Evolutionary conservation across 768 basidiomycete genomes (phyloP), one percentile per base, ranked within the genome.

Genomic region (Cystobasidium ongulense): DNA sequence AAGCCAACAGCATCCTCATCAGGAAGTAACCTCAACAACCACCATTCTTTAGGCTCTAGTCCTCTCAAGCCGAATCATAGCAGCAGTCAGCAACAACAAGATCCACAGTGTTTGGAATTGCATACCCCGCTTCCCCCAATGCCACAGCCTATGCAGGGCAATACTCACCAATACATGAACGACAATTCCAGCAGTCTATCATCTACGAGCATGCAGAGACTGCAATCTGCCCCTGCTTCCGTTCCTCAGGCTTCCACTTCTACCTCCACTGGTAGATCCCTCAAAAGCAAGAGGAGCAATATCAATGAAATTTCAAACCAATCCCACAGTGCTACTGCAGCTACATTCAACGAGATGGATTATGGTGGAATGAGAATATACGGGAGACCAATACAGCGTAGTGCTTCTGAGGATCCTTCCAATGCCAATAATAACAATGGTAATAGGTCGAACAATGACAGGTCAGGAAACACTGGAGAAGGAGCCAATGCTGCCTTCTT

Each of bases 401-500:
- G 68, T 43, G 21, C 7, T 38, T 59, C 50, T 54, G 53, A 35
- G 36, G 68, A 59, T 59, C 53, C 68, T 21, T 39, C 31, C 23
- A 23, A 46, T 39, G 15, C 52, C 33, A 31, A 25, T 29, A 23
- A 31, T 17, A 17, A 23, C 15, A 66, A 59, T 59, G 57, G 25
- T 59, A 31, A 59, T 29, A 59, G n/a, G 27, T n/a, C n/a, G n/a
- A 54, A 59, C 13, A 46, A 46, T 46, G 43, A 25, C 57, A n/a
- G n/a, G n/a, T n/a, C n/a, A n/a, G 67, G 41, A 35, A 35, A 23
- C 57, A 21, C 64, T 43, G 23, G 25, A 1, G 2, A 10, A 66
- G 4, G 41, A 4, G 21, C 68, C 39, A 62, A 38, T 25, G 50
- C 62, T 11, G 70, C 61, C 41, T 78, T 73, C 68, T 71, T 76